Evolutionary conservation across 1,139 yeast species (phyloP).

Genomic region (Hemisphaericaspora xylofermentans): DNA sequence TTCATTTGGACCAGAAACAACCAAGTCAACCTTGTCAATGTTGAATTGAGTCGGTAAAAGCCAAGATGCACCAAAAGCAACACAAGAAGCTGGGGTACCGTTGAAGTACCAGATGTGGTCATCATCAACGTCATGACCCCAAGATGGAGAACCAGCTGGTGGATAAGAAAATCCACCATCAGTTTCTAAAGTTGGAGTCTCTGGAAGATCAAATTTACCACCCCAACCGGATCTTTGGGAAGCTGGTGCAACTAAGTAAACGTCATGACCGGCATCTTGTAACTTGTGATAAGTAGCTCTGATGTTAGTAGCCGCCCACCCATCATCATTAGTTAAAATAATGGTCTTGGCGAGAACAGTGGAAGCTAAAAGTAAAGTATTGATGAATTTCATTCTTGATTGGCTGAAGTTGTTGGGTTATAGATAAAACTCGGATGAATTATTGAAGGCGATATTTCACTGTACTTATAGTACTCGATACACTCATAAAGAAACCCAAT

Average conservation of each 20-base stretch:
- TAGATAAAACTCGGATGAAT: no score
- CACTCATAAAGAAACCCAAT: no score
- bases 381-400: slow-evolving; percentile 30
- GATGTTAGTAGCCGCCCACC: slow-evolving; percentile 59
- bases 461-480: no score
- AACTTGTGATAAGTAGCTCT: slow-evolving; percentile 58
- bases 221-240: slow-evolving; percentile 60
- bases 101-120: slow-evolving; percentile 49
- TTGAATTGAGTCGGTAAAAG: slow-evolving; percentile 40
- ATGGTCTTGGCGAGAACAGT: not conserved
- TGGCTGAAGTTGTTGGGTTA: slow-evolving; percentile 64
- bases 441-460: no score
- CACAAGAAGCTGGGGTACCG: slow-evolving; percentile 48
- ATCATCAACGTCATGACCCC: slow-evolving; percentile 47
- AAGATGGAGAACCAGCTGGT: slow-evolving; percentile 44
- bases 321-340: slow-evolving; percentile 58
- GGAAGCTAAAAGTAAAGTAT: slow-evolving; percentile 9
- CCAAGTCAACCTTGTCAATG: slow-evolving; percentile 35
- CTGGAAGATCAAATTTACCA: slow-evolving; percentile 52
- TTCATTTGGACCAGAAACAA: slow-evolving; percentile 49
- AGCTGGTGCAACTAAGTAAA: slow-evolving; percentile 56
- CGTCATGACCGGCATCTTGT: slow-evolving; percentile 52
- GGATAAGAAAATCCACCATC: slow-evolving; percentile 45
- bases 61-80: slow-evolving; percentile 43
- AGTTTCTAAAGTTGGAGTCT: slow-evolving; percentile 36